Percentiles rank a stretch among this genome's conserved stretches.
Conservation (phyloP, 768 basidiomycete genomes). For the Rickenella mellea region DNA sequence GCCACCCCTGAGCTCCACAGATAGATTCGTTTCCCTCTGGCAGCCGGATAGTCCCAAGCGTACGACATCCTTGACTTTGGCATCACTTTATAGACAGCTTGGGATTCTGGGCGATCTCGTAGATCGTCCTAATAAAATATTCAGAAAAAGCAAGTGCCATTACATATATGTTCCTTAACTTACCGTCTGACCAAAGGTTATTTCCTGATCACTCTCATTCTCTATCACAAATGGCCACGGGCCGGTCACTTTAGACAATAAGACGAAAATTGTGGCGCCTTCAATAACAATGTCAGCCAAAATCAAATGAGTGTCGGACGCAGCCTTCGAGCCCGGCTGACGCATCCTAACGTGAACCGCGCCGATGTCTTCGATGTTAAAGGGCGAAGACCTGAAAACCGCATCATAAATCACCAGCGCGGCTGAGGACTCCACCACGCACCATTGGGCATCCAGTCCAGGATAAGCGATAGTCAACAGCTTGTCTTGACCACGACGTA, state of each 20-base stretch:
- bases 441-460: conserved; percentile 83
- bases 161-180: conserved; percentile 5
- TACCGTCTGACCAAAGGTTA: conserved; percentile 72
- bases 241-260: conserved; percentile 53
- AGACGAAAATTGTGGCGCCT: conserved; percentile 85
- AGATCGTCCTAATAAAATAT: background rate
- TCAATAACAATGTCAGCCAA: conserved; percentile 73
- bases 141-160: conserved; percentile 1
- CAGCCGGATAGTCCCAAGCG: conserved; percentile 92
- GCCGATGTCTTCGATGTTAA: conserved; percentile 90
- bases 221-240: conserved; percentile 88
- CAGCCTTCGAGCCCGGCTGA: conserved; percentile 20
- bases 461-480: conserved; percentile 79
- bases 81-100: conserved; percentile 44
- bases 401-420: no score
- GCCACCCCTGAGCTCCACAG: conserved; percentile 52
- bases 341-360: conserved; percentile 64
- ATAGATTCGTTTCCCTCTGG: conserved; percentile 67
- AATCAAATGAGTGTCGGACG: conserved; percentile 44
- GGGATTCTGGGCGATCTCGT: conserved; percentile 21
- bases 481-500: conserved; percentile 59
- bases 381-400: conserved; percentile 71
- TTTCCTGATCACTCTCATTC: conserved; percentile 70
- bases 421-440: conserved; percentile 13
- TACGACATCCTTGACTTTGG: conserved; percentile 54